These are phyloP conservation scores for Aspergillus jensenii DNA, from an alignment of 2,329 filamentous ascomycete genomes.

Conservation along the genomic window DNA sequence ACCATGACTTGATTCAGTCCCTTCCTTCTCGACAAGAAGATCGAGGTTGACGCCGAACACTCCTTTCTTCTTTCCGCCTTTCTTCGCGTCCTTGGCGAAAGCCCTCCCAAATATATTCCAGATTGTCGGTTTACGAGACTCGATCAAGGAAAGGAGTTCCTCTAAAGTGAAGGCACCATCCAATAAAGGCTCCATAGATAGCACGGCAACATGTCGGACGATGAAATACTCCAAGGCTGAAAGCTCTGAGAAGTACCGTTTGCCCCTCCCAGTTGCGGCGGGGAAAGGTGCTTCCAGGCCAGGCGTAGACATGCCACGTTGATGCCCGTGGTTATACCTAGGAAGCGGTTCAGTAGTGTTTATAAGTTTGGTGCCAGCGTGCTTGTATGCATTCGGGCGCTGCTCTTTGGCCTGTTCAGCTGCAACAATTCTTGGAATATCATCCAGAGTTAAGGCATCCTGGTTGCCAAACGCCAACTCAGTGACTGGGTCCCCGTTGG, in stretches of 20 bases:
- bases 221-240: constrained; percentile 97
- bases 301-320: constrained; percentile 64
- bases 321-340: constrained; percentile 67
- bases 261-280: constrained; percentile 60
- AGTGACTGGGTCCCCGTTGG: constrained; percentile 66
- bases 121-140: constrained; percentile 89
- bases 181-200: constrained; percentile 90
- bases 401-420: constrained; percentile 94
- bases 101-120: constrained; percentile 98
- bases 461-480: constrained; percentile 86
- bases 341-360: constrained; percentile 59
- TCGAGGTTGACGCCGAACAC: constrained; percentile 91
- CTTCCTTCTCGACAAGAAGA: constrained; percentile 84
- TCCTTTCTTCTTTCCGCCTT: constrained; percentile 83
- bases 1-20: constrained; percentile 95
- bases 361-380: constrained; percentile 70
- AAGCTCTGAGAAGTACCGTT: constrained; percentile 93
- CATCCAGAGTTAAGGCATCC: constrained; percentile 89
- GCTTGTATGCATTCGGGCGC: constrained; percentile 74
- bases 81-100: constrained; percentile 75
- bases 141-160: constrained; percentile 87
- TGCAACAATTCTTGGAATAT: constrained; percentile 93
- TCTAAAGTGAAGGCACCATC: constrained; percentile 91
- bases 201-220: constrained; percentile 87
- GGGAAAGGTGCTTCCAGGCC: constrained; percentile 44